Evolutionary conservation across 208 protist species (phyloP), one percentile per base, ranked within the genome.

Genomic region (Trypanosoma grayi): DNA sequence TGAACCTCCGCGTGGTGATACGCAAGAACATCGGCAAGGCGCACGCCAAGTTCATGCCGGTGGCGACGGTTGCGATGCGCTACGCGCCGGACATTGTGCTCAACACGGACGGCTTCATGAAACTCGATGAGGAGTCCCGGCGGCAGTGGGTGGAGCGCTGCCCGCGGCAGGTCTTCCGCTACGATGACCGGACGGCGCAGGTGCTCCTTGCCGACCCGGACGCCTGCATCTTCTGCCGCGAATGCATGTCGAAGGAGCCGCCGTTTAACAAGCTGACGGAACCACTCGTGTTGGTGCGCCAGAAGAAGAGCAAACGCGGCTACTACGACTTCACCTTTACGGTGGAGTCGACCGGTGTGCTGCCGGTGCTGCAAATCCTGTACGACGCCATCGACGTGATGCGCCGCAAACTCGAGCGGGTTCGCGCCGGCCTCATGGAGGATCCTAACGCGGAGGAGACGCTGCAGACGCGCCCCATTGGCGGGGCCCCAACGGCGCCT

Each of bases 31-130:
- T 99, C 37, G 98, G 94, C 33, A 99, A 99, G 77, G 94, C 98
- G 40, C 98, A 99, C 62, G 96, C 98, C 7, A 99, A 99, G 82
- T 99, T 98, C 87, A 97, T 93, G 81, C 92, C 96, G 0, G 92
- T 97, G 11, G 80, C 90, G 4, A 95, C 92, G 11, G 90, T 97
- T 25, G 85, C 93, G 27, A 97, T 97, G 91, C 90, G 86, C 37
- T 97, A 97, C 74, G 81, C 87, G 0, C 84, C 95, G 9, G 85
- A 96, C n/a, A 96, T 98, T 36, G 53, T 83, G 11, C 66, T 99
- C 43, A 98, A 99, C 77, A 62, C 76, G 14, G 79, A 86, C 20
- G 84, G 75, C 18, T 85, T 97, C 30, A 71, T 84, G 20, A 69
- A 82, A 48, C 57, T 98, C 4, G 73, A 74, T 9, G 61, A 73